phyloP scores from a whole-genome alignment of 768 basidiomycete species.

The Suillus americanus region DNA sequence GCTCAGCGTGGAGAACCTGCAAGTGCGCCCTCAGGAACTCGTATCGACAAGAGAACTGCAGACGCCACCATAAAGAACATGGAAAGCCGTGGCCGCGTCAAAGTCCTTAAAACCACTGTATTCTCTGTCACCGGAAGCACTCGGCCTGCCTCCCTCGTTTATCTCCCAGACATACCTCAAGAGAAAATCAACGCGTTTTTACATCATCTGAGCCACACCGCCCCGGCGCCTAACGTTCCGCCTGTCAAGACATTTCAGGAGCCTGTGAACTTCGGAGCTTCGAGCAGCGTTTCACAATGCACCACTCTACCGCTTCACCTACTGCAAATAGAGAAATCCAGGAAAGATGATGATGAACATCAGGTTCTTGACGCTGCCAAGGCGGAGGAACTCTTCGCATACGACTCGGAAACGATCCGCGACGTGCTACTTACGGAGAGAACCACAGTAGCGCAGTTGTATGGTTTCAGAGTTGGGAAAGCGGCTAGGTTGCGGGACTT shows the following conservation, averaged over 20 bases:
- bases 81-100: conserved; percentile 67
- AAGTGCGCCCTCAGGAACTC: conserved; percentile 67
- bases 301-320: conserved; percentile 42
- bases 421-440: conserved; percentile 68
- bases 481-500: conserved; percentile 62
- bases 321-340: conserved; percentile 46
- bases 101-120: conserved; percentile 65
- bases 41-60: conserved; percentile 73
- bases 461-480: conserved; percentile 73
- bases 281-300: conserved; percentile 28
- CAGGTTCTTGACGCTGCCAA: conserved; percentile 45
- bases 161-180: conserved; percentile 59
- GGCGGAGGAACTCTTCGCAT: conserved; percentile 52
- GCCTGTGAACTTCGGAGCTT: conserved; percentile 54
- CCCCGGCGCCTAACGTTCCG: conserved; percentile 29
- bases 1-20: conserved; percentile 62
- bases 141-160: conserved; percentile 60
- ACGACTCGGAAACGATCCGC: conserved; percentile 54
- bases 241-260: conserved; percentile 53
- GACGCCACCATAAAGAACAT: conserved; percentile 57
- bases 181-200: conserved; percentile 60
- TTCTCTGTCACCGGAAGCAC: conserved; percentile 56
- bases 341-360: conserved; percentile 40
- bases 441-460: conserved; percentile 67
- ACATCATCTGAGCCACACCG: conserved; percentile 44